A percentile compares a stretch with the other conserved stretches of the same genome.
These are phyloP conservation scores for Coemansia asiatica DNA, from an alignment of 192 early-diverging fungal species.

Conservation along the genomic window DNA sequence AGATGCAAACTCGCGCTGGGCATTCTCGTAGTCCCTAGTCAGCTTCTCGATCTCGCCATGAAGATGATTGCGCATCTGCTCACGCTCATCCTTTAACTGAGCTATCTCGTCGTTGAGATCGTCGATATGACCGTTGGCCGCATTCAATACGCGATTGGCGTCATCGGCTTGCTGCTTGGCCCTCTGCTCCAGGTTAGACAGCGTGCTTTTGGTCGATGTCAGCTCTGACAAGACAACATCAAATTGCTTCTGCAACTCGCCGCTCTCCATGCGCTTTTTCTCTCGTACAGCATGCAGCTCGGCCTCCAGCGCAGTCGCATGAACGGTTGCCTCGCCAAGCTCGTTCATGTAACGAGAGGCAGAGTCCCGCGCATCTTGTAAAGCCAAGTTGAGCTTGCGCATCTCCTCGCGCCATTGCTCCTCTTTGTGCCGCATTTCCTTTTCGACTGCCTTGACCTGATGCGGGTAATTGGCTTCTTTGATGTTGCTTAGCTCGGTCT, in stretches of 20 bases:
- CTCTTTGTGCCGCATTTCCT: conserved; percentile 30
- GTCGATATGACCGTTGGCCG: conserved; percentile 31
- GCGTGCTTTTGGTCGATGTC: conserved; percentile 15
- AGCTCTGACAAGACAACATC: conserved; percentile 24
- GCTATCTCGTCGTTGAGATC: conserved; percentile 42
- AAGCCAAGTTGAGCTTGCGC: conserved; percentile 23
- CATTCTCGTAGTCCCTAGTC: conserved; percentile 28
- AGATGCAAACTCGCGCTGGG: conserved; percentile 39
- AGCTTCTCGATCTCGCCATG: conserved; percentile 45
- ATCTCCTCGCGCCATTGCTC: conserved; percentile 37
- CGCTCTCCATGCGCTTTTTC: conserved; percentile 10
- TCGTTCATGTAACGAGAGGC: conserved; percentile 43
- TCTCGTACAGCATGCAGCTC: conserved; percentile 39
- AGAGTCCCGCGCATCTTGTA: conserved; percentile 40
- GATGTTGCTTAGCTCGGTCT: conserved; percentile 22
- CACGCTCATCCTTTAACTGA: conserved; percentile 41
- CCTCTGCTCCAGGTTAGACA: conserved; percentile 41
- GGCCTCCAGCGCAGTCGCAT: conserved; percentile 42
- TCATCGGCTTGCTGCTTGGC: conserved; percentile 28
- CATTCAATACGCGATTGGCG: conserved; percentile 29
- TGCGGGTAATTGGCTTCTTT: conserved; percentile 31
- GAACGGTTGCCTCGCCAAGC: conserved; percentile 47
- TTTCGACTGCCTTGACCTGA: conserved; percentile 16
- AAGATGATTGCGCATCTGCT: conserved; percentile 36
- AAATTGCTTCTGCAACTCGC: conserved; percentile 24